Conservation (phyloP, 139 green algal species). For the Coccomyxa sp. region DNA sequence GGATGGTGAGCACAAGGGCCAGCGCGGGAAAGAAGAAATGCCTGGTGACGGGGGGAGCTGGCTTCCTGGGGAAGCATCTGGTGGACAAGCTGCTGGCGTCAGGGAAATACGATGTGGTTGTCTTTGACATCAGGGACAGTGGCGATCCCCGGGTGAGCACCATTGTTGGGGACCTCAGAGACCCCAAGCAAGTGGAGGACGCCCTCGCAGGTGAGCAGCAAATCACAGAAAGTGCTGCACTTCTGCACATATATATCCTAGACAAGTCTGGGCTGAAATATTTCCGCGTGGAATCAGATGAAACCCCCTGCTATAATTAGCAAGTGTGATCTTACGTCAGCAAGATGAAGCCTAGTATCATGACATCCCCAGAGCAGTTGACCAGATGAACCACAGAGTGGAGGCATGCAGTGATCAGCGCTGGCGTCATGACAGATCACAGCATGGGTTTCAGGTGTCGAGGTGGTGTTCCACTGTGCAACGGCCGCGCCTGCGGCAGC, state of each 20-base stretch:
- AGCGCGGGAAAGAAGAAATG: constrained; percentile 15
- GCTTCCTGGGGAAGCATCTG: constrained; percentile 80
- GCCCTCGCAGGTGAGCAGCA: constrained; percentile 30
- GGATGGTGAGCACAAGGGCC: constrained; percentile 19
- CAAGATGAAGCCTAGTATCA: neutral
- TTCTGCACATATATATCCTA: neutral
- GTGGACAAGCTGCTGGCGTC: constrained; percentile 62
- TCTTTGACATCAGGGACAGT: constrained; percentile 69
- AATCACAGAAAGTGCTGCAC: neutral
- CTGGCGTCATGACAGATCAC: too few relatives aligned
- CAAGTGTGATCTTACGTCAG: neutral
- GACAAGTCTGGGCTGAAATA: neutral
- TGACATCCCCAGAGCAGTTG: neutral
- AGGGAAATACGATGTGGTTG: constrained; percentile 56
- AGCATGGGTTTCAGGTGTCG: constrained; percentile 29
- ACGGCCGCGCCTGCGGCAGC: constrained; percentile 70
- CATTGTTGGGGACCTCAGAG: constrained; percentile 59
- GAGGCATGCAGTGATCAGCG: neutral
- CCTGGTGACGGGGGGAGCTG: constrained; percentile 78
- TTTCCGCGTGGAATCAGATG: too few relatives aligned
- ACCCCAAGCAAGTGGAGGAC: constrained; percentile 33
- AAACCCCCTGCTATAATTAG: neutral
- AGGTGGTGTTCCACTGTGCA: constrained; percentile 84
- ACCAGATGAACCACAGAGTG: neutral
- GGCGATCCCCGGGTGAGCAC: constrained; percentile 24